These are phyloP conservation scores for Trichophyton rubrum DNA, from an alignment of 2,329 filamentous ascomycete species.

Conservation along the genomic window DNA sequence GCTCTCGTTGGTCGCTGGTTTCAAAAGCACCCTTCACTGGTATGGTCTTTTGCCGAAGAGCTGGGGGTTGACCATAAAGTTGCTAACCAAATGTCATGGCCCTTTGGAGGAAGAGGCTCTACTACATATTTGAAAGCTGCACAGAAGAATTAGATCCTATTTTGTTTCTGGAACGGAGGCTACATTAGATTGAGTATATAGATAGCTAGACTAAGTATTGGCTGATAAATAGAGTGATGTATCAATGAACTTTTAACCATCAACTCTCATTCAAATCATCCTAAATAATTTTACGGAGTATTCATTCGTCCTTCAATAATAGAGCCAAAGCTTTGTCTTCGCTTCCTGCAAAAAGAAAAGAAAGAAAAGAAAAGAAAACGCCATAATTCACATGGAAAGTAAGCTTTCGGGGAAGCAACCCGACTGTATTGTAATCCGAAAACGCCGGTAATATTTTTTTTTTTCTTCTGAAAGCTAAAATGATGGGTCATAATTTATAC, in stretches of 20 bases:
- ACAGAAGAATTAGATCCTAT: constrained; percentile 7
- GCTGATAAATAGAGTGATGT: too few relatives aligned
- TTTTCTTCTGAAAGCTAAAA: background rate
- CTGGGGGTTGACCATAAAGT: constrained; percentile 58
- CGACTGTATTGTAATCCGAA: background rate
- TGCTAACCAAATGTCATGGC: constrained; percentile 59
- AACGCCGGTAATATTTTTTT: background rate
- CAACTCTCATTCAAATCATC: too few relatives aligned
- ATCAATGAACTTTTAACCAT: background rate
- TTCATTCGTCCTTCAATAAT: too few relatives aligned
- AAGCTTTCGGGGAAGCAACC: background rate
- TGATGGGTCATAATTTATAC: background rate
- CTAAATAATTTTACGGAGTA: too few relatives aligned
- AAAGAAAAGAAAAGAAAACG: background rate
- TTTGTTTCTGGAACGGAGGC: background rate
- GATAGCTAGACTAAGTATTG: background rate
- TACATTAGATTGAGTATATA: background rate
- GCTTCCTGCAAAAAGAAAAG: background rate
- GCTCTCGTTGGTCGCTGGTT: constrained; percentile 64
- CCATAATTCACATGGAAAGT: background rate
- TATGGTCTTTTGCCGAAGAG: constrained; percentile 59
- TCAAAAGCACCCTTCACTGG: constrained; percentile 68
- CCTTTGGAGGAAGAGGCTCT: constrained; percentile 37
- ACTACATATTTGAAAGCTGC: constrained; percentile 2
- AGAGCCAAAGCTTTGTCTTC: background rate